A percentile compares a stretch with the other conserved stretches of the same genome.
Evolutionary conservation across 2,329 filamentous ascomycete genomes (phyloP).

Genomic region (Davidsoniella neocaledoniae): DNA sequence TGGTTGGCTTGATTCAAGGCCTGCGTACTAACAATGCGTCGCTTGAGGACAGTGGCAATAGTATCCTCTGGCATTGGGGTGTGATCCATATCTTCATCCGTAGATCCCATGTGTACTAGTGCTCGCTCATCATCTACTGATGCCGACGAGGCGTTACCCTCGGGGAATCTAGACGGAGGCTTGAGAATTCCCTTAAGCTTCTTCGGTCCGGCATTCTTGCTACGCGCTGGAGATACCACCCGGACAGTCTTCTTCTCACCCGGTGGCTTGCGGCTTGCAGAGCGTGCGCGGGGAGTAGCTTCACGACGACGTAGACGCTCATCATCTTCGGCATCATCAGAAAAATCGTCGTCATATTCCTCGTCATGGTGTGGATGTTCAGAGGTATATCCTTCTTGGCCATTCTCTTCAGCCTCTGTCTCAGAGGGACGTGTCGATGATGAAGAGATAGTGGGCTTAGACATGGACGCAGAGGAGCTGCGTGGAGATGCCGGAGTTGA

Average conservation of each 20-base stretch:
- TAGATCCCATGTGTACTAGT: too few relatives aligned
- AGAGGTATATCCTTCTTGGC: too few relatives aligned
- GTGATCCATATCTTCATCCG: too few relatives aligned
- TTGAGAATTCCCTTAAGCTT: conserved; percentile 75
- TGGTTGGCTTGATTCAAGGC: conserved; percentile 77
- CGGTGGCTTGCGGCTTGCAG: too few relatives aligned
- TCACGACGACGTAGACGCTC: not conserved
- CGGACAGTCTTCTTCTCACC: conserved; percentile 26
- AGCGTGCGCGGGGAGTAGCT: not conserved
- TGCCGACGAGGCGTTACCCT: conserved; percentile 34
- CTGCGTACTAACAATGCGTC: conserved; percentile 75
- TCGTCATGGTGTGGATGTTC: not conserved
- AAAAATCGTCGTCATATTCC: not conserved
- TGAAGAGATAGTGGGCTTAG: too few relatives aligned
- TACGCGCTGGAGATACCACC: conserved; percentile 55
- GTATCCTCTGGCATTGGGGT: conserved; percentile 62
- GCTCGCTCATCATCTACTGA: conserved; percentile 48
- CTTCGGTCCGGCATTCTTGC: conserved; percentile 43
- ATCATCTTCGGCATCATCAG: not conserved
- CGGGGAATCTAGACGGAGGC: conserved; percentile 67
- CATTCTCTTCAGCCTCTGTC: too few relatives aligned
- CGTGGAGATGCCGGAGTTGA: too few relatives aligned
- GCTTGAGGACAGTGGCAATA: conserved; percentile 84
- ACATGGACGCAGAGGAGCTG: too few relatives aligned
- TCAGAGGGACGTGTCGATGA: too few relatives aligned